Evolutionary conservation across 495 filamentous ascomycete genomes (phyloP).

Genomic region (Neurospora sp.): DNA sequence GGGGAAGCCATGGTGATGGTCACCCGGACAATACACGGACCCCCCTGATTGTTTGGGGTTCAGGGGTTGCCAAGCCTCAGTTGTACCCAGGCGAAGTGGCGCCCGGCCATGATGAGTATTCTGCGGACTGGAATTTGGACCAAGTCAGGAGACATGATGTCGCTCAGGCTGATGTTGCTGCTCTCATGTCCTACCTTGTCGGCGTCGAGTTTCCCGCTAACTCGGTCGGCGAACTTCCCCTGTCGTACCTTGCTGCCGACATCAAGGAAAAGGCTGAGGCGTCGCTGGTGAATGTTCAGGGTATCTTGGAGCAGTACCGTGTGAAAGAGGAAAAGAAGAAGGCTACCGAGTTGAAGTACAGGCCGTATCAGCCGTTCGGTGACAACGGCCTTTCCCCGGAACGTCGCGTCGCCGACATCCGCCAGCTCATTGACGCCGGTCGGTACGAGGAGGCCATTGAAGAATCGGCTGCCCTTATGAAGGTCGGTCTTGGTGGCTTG

Average conservation of each 20-base stretch:
- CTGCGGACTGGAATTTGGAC: conserved; percentile 76
- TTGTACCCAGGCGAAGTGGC: conserved; percentile 41
- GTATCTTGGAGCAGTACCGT: conserved; percentile 92
- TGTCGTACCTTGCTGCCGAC: conserved; percentile 66
- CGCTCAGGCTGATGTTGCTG: conserved; percentile 87
- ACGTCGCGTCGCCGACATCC: conserved; percentile 56
- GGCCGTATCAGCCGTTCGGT: conserved; percentile 53
- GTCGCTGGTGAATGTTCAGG: conserved; percentile 71
- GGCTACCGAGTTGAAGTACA: conserved; percentile 61
- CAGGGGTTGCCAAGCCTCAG: conserved; percentile 73
- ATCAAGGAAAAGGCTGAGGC: conserved; percentile 73
- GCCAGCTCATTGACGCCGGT: conserved; percentile 53
- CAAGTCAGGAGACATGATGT: conserved; percentile 81
- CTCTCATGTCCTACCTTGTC: conserved; percentile 91
- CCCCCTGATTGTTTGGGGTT: conserved; percentile 88
- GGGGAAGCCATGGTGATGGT: conserved; percentile 94
- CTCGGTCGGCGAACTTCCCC: conserved; percentile 86
- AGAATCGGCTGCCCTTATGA: conserved; percentile 63
- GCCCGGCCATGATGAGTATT: conserved; percentile 87
- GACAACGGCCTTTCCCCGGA: conserved; percentile 54
- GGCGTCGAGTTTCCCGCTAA: conserved; percentile 91
- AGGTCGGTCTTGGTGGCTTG: conserved; percentile 69
- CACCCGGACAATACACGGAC: conserved; percentile 97
- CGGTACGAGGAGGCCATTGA: conserved; percentile 64
- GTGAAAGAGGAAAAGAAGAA: conserved; percentile 89